Base-by-base conservation (phyloP, 768 basidiomycete genomes). In the Naganishia onofrii region DNA sequence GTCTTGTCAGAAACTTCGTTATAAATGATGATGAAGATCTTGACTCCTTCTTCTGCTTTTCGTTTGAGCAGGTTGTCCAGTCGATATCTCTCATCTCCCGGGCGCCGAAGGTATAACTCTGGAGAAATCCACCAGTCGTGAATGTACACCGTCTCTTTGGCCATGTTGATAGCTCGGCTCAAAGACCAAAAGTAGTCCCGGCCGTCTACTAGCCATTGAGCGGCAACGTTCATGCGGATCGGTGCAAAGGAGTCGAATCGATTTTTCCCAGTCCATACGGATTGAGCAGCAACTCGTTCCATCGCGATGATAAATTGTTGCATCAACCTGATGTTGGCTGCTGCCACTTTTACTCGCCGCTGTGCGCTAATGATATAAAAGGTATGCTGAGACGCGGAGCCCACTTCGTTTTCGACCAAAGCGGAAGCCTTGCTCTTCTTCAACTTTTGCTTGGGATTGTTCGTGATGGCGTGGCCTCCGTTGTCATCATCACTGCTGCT, bases 151-250 rank as follows among this genome's bases (percentile, higher is more conserved):
- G 83, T 85, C 75, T 92, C 89, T 78, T 88, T 89, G 0, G 95
- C 95, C 74, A 96, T 85, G 29, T 91, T 84, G 56, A 99, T 89
- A 0, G 95, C 95, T 48, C 92, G 86, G 28, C 91, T 92, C 28
- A 99, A 83, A 77, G 94, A 95, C 96, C 95, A 99, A 82, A 93
- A 95, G 78, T 99, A 99, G 79, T 99, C 95, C 13, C 95, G 88
- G 90, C 95, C 95, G 80, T 99, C 95, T 21, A 98, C 93, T 2
- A 99, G 87, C 95, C 95, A 99, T 76, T 98, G 94, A 5, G 94
- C 91, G 29, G 93, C 90, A 5, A 94, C 94, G 76, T 97, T 94
- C 74, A 90, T 81, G 36, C 95, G 86, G 66, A 97, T 89, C 0
- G 95, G 95, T 5, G 95, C 89, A 81, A 95, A 99, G 70, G 91